phyloP scores from a whole-genome alignment of 2,329 filamentous ascomycete species.

The Trichoderma pleuroti region DNA sequence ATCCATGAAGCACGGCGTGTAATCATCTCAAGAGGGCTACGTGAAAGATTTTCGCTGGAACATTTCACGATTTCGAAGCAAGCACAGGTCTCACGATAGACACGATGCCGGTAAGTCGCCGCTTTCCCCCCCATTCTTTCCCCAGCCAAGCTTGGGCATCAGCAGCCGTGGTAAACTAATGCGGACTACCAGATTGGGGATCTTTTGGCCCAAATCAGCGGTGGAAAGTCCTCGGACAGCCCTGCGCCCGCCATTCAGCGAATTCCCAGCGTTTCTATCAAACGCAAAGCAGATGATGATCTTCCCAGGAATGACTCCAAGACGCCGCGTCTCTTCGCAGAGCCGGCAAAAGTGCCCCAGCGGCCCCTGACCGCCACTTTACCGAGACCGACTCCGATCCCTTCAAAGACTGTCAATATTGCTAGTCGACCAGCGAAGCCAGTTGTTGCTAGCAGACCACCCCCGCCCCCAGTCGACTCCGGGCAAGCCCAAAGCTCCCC shows the following conservation, averaged over 20 bases:
- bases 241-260: slow-evolving; percentile 31
- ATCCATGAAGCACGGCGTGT: slow-evolving; percentile 11
- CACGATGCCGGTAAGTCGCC: slow-evolving; percentile 33
- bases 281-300: slow-evolving; percentile 58
- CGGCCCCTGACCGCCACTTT: slow-evolving; percentile 24
- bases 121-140: background rate
- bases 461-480: slow-evolving; percentile 35
- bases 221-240: slow-evolving; percentile 44
- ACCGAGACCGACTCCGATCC: slow-evolving; percentile 8
- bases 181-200: slow-evolving; percentile 32
- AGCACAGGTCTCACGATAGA: slow-evolving; percentile 7
- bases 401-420: slow-evolving; percentile 11
- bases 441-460: slow-evolving; percentile 24
- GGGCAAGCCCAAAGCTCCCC: slow-evolving; percentile 43
- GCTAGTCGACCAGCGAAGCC: slow-evolving; percentile 19
- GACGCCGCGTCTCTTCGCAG: slow-evolving; percentile 34
- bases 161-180: background rate
- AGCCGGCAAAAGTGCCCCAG: slow-evolving; percentile 21
- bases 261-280: slow-evolving; percentile 34
- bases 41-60: background rate
- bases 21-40: slow-evolving; percentile 1
- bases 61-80: background rate
- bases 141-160: background rate
- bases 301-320: slow-evolving; percentile 41
- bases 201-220: slow-evolving; percentile 54